Conservation (phyloP, 106 monocot species). For the Dendrobium huoshanense region DNA sequence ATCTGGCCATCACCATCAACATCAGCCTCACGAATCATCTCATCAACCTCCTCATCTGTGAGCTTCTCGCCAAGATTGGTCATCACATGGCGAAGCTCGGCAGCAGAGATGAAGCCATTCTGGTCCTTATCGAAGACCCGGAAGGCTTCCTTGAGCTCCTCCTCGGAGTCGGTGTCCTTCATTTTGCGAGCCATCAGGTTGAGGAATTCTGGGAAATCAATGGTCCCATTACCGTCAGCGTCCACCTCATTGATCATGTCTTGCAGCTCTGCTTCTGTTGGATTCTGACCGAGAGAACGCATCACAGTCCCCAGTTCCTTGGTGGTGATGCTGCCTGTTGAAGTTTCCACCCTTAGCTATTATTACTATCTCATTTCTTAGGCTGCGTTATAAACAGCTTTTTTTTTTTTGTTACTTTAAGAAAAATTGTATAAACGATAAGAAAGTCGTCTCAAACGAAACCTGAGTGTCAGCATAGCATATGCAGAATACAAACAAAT, state of each 20-base stretch:
- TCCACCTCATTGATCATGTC: conserved; percentile 16
- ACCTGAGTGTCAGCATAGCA: too few relatives aligned
- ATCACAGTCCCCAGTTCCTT: conserved; percentile 36
- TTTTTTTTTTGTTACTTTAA: too few relatives aligned
- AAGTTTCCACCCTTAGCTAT: too few relatives aligned
- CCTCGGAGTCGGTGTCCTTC: conserved; percentile 17
- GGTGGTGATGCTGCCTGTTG: conserved; percentile 25
- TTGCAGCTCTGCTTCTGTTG: too few relatives aligned
- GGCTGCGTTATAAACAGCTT: too few relatives aligned
- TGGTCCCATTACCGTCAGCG: conserved; percentile 25
- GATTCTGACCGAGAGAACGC: conserved; percentile 25
- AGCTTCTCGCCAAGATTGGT: conserved; percentile 18
- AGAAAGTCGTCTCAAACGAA: too few relatives aligned
- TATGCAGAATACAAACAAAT: too few relatives aligned
- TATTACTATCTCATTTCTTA: too few relatives aligned
- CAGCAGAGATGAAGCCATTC: too few relatives aligned
- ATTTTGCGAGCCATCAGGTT: conserved; percentile 33
- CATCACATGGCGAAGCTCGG: background rate
- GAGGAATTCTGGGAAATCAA: conserved; percentile 34
- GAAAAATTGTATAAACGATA: too few relatives aligned
- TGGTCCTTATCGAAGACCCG: too few relatives aligned
- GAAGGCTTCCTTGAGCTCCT: background rate
- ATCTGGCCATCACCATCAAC: background rate
- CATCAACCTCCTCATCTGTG: background rate
- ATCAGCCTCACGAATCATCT: too few relatives aligned